Evolutionary conservation across 176 grass and related monocot species (phyloP).

Genomic region (Urochloa ruziziensis): DNA sequence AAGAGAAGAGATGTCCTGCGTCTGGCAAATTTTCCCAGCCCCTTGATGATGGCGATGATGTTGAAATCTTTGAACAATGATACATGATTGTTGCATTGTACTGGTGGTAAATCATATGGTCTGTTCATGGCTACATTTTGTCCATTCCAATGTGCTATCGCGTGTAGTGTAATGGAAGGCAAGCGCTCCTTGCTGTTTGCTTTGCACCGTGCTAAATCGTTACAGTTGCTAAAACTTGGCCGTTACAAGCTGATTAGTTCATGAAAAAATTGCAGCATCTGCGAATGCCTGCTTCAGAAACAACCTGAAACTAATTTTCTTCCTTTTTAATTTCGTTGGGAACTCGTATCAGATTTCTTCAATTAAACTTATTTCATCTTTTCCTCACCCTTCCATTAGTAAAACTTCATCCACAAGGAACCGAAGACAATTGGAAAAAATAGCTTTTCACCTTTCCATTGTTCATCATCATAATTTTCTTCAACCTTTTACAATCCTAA

Average conservation of each 20-base stretch:
- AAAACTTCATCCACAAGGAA: not conserved
- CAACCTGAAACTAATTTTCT: not conserved
- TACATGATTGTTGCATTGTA: constrained; percentile 40
- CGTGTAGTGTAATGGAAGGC: not conserved
- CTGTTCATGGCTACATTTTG: not conserved
- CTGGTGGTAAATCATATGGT: not conserved
- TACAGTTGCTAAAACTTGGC: not conserved
- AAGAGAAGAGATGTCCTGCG: constrained; percentile 33
- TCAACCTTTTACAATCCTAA: not conserved
- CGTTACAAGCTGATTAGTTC: not conserved
- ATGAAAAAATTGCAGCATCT: not conserved
- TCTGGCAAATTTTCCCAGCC: constrained; percentile 47
- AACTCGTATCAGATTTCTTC: not conserved
- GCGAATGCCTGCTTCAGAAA: not conserved
- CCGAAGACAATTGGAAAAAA: not conserved
- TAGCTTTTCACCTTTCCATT: not conserved
- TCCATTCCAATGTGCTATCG: not conserved
- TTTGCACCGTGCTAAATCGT: not conserved
- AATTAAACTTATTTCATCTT: not conserved
- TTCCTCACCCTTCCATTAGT: not conserved
- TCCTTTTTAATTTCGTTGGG: not conserved
- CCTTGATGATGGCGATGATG: constrained; percentile 57
- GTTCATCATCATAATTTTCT: not conserved
- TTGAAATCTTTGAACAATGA: constrained; percentile 55
- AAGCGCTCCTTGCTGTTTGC: not conserved